These are phyloP conservation scores for Bondarzewia mesenterica DNA, from an alignment of 1,284 basidiomycete genomes.

Conservation along the genomic window DNA sequence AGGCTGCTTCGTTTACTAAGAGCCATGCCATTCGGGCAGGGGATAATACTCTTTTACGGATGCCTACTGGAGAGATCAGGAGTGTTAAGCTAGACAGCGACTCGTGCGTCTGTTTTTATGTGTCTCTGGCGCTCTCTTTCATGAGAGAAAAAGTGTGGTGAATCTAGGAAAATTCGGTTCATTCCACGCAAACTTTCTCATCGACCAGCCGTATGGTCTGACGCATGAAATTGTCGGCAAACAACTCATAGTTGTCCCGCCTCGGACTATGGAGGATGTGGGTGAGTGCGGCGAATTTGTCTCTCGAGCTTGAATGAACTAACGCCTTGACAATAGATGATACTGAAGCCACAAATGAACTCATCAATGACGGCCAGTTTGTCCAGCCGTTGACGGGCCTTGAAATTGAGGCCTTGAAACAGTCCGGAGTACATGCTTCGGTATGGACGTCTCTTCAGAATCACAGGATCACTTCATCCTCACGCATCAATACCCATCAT, in stretches of 20 bases:
- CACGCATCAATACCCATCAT: background rate
- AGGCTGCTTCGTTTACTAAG: background rate
- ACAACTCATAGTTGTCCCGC: slow-evolving; percentile 52
- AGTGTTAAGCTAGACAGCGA: slow-evolving; percentile 59
- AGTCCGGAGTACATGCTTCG: slow-evolving; percentile 66
- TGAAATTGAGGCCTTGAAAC: slow-evolving; percentile 78
- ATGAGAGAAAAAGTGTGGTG: slow-evolving; percentile 41
- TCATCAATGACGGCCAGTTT: slow-evolving; percentile 75
- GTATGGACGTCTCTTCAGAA: slow-evolving; percentile 32
- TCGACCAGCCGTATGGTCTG: slow-evolving; percentile 68
- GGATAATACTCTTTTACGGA: slow-evolving; percentile 55
- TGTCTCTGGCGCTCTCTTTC: slow-evolving; percentile 7
- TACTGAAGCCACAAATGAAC: slow-evolving; percentile 84
- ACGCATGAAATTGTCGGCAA: slow-evolving; percentile 72
- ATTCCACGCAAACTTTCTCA: slow-evolving; percentile 61
- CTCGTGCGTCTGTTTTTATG: slow-evolving; percentile 36
- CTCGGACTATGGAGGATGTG: slow-evolving; percentile 62
- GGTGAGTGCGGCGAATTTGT: slow-evolving; percentile 44
- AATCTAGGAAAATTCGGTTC: slow-evolving; percentile 69
- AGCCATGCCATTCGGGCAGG: slow-evolving; percentile 46
- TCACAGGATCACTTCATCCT: background rate
- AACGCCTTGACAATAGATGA: slow-evolving; percentile 51
- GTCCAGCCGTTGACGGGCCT: slow-evolving; percentile 73
- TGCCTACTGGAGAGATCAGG: slow-evolving; percentile 65
- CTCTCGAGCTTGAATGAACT: too few species aligned